Evolutionary conservation across 495 filamentous ascomycete genomes (phyloP), one percentile per base, ranked within the genome.

Genomic region (Parachaetomium inaequale): DNA sequence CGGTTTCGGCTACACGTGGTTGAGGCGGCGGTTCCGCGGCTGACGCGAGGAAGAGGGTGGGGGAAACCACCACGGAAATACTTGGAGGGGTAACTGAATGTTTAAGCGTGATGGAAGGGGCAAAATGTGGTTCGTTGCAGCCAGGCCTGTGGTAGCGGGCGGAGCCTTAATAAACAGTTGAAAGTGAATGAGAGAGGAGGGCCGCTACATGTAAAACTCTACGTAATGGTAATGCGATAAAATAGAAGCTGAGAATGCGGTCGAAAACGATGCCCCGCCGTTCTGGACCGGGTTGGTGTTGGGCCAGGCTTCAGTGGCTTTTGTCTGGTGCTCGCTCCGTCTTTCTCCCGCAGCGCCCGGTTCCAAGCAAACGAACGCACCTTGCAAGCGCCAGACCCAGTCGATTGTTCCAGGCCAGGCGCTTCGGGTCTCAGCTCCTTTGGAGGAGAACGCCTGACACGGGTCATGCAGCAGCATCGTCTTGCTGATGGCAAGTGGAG

Each of bases 71-170:
- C 32, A 12, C 11, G 21, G 34, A 42, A 40, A 40, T n/a, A 19
- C 32, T 7, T 55, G 52, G 52, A 55, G 52, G 52, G 52, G 52
- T 55, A 55, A 17, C 2, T n/a, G 4, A 29, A 25, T 32, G 49
- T 4, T 52, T 12, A 28, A n/a, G 32, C 19, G 4, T 0, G 28
- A 19, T n/a, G n/a, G n/a, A n/a, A 31, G 28, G 29, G 32, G 21
- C 4, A 15, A 28, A 55, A 55, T 19, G 28, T 32, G 14, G 28
- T 46, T 23, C 19, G 50, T 14, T 34, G 29, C 3, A 32, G 28
- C 12, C 29, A 36, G 12, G 21, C 25, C 23, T 54, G 21, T 25
- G 32, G 11, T 23, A 17, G 14, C 28, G 52, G 42, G 23, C 4
- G 3, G n/a, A 15, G 17, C 19, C 17, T 6, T 11, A 5, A 34